Evolutionary conservation across 2,329 filamentous ascomycete species (phyloP).

Genomic region (Aspergillus oerlinghausenensis): DNA sequence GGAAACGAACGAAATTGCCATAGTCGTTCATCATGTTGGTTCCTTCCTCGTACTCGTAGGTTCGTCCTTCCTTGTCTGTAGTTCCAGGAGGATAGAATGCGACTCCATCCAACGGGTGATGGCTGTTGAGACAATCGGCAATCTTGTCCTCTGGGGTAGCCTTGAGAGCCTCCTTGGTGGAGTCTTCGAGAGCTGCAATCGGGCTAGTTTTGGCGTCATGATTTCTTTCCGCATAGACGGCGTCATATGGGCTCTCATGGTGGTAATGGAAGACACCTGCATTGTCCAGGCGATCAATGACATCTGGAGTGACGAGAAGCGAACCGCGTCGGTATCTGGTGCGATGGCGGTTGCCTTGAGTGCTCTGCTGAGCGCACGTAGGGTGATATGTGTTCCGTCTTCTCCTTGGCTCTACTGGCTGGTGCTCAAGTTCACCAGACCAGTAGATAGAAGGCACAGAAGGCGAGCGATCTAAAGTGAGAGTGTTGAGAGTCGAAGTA

Average conservation of each 20-base stretch:
- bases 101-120: conserved; percentile 76
- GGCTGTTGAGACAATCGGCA: conserved; percentile 64
- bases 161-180: conserved; percentile 70
- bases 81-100: conserved; percentile 71
- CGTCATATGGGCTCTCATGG: conserved; percentile 87
- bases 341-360: conserved; percentile 13
- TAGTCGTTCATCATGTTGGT: conserved; percentile 71
- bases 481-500: conserved; percentile 7
- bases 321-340: conserved; percentile 18
- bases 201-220: conserved; percentile 59
- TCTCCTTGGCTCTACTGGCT: conserved; percentile 21
- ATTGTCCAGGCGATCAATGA: conserved; percentile 74
- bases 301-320: conserved; percentile 59
- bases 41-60: conserved; percentile 80
- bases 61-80: conserved; percentile 62
- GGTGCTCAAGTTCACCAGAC: conserved; percentile 21
- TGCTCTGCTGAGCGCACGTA: conserved; percentile 8
- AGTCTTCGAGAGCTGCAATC: conserved; percentile 67
- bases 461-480: conserved; percentile 15
- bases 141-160: conserved; percentile 79
- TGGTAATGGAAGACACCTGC: conserved; percentile 67
- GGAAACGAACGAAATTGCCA: conserved; percentile 68
- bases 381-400: conserved; percentile 10
- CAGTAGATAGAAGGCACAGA: conserved; percentile 23
- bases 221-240: conserved; percentile 71